A percentile compares a stretch with the other conserved stretches of the same genome.
Evolutionary conservation across 257 asterid genomes (phyloP).

Genomic region (Petunia secreta): DNA sequence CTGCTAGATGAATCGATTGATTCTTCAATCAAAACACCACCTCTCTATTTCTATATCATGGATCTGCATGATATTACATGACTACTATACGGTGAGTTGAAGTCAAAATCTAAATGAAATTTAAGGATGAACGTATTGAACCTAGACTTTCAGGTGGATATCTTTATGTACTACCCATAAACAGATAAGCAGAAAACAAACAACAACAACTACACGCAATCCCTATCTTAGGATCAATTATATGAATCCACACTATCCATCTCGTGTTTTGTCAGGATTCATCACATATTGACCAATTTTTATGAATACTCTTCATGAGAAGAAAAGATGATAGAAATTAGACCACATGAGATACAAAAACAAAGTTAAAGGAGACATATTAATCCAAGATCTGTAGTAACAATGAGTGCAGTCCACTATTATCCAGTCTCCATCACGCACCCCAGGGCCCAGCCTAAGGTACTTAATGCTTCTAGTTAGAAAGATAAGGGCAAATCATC

Average conservation of each 20-base stretch:
- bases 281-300: not conserved
- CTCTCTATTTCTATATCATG: not conserved
- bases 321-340: not conserved
- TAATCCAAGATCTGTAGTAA: not conserved
- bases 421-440: not conserved
- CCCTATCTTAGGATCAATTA: slow-evolving; percentile 7
- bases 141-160: not conserved
- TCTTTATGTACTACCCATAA: not conserved
- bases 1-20: not conserved
- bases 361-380: not conserved
- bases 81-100: not conserved
- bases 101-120: not conserved
- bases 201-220: not conserved
- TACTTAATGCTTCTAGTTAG: slow-evolving; percentile 11
- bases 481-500: slow-evolving; percentile 18
- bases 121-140: not conserved
- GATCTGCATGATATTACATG: not conserved
- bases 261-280: not conserved
- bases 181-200: slow-evolving; percentile 19
- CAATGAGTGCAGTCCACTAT: not conserved
- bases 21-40: not conserved
- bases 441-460: not conserved
- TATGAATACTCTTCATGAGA: not conserved
- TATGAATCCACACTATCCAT: not conserved
- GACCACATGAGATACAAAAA: not conserved